phyloP scores from a whole-genome alignment of 2,329 filamentous ascomycete genomes.

The Raffaelea ambrosiae region DNA sequence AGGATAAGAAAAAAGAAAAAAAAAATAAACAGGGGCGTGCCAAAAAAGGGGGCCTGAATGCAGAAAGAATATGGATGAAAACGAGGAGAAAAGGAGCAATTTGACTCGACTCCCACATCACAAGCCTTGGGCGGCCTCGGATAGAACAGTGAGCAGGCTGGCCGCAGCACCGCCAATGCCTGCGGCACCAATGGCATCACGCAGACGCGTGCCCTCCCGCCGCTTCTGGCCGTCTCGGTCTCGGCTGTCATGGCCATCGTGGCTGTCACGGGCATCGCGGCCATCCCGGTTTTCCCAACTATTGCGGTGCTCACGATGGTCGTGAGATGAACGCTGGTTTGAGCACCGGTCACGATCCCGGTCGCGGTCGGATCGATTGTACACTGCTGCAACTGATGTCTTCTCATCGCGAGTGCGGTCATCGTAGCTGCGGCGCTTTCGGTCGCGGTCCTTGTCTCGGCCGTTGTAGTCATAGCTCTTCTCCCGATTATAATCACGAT shows the following conservation, averaged over 20 bases:
- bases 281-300: slow-evolving; percentile 25
- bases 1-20: background rate
- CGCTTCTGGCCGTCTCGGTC: no score
- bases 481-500: background rate
- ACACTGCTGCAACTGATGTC: no score
- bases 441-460: slow-evolving; percentile 12
- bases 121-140: slow-evolving; percentile 40
- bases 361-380: slow-evolving; percentile 7
- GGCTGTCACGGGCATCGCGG: slow-evolving; percentile 21
- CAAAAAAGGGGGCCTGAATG: no score
- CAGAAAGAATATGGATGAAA: no score
- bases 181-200: slow-evolving; percentile 47
- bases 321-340: slow-evolving; percentile 7
- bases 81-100: no score
- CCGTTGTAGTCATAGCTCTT: background rate
- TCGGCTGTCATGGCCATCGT: background rate
- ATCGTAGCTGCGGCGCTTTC: background rate
- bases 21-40: background rate
- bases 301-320: slow-evolving; percentile 15
- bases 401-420: background rate
- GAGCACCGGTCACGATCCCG: slow-evolving; percentile 25
- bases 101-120: slow-evolving; percentile 9
- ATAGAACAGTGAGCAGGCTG: slow-evolving; percentile 47
- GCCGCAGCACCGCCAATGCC: slow-evolving; percentile 54
- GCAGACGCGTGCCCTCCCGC: slow-evolving; percentile 26